These are phyloP conservation scores for Taiozyma sp. DNA, from an alignment of 1,139 yeast genomes.

Conservation along the genomic window DNA sequence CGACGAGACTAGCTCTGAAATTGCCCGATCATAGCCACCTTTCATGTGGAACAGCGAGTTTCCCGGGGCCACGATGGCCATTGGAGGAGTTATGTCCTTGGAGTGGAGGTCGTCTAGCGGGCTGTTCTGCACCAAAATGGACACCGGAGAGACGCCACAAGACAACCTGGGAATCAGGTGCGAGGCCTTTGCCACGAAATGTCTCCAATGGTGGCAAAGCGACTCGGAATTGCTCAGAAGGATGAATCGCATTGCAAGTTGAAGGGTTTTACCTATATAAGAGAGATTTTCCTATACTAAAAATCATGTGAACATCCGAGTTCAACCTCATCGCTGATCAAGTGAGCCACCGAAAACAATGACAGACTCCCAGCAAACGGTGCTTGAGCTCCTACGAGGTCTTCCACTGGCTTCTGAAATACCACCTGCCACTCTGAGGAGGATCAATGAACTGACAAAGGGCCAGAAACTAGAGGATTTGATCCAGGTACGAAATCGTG, in stretches of 20 bases:
- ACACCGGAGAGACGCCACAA: background rate
- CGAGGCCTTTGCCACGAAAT: background rate
- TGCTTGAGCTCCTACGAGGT: background rate
- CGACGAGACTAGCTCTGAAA: background rate
- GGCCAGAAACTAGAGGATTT: background rate
- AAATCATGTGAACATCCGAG: background rate
- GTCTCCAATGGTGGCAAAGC: background rate
- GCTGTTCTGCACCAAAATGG: background rate
- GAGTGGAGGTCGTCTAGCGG: background rate
- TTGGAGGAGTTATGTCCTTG: background rate
- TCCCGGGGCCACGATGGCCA: background rate
- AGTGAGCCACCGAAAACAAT: background rate
- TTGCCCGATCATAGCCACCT: background rate
- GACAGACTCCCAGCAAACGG: background rate
- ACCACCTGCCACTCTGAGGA: background rate
- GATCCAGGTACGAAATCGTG: background rate
- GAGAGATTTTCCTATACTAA: no score
- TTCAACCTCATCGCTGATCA: background rate
- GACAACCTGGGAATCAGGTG: background rate
- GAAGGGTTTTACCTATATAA: no score
- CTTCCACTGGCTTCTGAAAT: background rate
- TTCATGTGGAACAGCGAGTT: background rate
- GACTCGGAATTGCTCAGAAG: background rate
- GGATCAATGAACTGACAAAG: background rate
- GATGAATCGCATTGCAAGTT: background rate